Base-by-base conservation (phyloP, 2,329 filamentous ascomycete species). In the Sarocladium kiliense region DNA sequence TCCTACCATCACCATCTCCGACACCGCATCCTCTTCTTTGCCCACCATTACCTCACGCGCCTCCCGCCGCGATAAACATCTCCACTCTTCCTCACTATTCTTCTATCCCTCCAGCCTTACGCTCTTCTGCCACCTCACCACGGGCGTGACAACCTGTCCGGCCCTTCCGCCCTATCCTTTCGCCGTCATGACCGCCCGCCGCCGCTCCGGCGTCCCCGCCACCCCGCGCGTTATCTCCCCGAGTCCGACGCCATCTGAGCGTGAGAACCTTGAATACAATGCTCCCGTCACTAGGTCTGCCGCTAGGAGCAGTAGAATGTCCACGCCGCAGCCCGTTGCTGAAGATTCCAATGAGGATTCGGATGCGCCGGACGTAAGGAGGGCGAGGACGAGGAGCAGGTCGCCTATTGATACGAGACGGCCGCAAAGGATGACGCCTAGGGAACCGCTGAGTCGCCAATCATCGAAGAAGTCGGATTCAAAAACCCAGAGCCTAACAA, bases 161-260 rank as follows among this genome's bases (percentile, higher is more conserved):
- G 74, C 77, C 39, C 78, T 89, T 2, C 84, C 85, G 47, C 79
- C 81, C 16, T 53, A 39, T 19, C 32, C 50, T 37, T 87, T 87
- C 9, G 74, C 72, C 68, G 65, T 68, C 65, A 83, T 86, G 75
- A 77, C 81, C 55, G 30, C 53, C 12, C 67, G 76, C 58, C 69
- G 72, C 54, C 75, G 81, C 58, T 70, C 70, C 60, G 75, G 77
- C 62, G 77, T 94, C 56, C 91, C 92, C 56, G 81, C 81, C 56
- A 94, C 88, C 56, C 91, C 91, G 65, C 87, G 91, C 66, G 89
- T 97, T 62, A 95, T 94, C 63, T 95, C 91, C 12, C 91, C 92
- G 39, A 94, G 91, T 55, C 91, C 92, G 39, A 87, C 88, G 2
- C 66, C 70, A 23, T 70, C 70, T 42, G 70, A 71, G 55, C 63